Evolutionary conservation across 352 stramenopile genomes (phyloP).

Genomic region (Phytopythium montanum): DNA sequence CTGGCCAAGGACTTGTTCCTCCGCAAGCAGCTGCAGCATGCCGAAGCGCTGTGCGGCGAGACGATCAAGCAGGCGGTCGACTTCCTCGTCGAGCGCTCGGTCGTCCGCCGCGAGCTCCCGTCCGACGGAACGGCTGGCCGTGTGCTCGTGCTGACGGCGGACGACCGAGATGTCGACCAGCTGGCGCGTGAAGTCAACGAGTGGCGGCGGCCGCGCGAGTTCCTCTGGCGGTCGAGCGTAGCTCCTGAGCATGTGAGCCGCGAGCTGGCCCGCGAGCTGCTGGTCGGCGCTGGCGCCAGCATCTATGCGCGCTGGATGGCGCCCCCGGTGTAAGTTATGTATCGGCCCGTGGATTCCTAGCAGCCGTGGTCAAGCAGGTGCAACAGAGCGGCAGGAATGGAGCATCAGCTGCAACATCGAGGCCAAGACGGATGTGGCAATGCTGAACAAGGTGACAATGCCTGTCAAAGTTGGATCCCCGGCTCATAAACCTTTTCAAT

Average conservation of each 20-base stretch:
- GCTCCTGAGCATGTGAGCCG: conserved; percentile 19
- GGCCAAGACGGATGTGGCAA: no score
- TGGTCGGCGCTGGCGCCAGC: conserved; percentile 18
- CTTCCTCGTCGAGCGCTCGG: conserved; percentile 43
- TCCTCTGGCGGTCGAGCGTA: conserved; percentile 42
- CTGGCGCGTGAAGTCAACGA: conserved; percentile 38
- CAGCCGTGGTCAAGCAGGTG: not conserved
- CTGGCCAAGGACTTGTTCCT: conserved; percentile 52
- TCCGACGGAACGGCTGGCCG: conserved; percentile 24
- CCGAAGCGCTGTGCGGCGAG: conserved; percentile 70
- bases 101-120: conserved; percentile 32
- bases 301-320: conserved; percentile 39
- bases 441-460: no score
- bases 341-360: not conserved
- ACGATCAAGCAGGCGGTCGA: conserved; percentile 74
- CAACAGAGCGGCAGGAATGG: no score
- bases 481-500: no score
- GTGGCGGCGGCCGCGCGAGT: conserved; percentile 38
- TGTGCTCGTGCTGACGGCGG: conserved; percentile 17
- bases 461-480: no score
- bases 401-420: no score
- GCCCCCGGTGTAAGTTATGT: conserved; percentile 11
- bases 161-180: conserved; percentile 15
- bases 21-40: conserved; percentile 36
- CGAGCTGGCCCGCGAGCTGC: conserved; percentile 25